Conservation (phyloP, 1,139 yeast genomes). For the Debaryomyces singareniensis region DNA sequence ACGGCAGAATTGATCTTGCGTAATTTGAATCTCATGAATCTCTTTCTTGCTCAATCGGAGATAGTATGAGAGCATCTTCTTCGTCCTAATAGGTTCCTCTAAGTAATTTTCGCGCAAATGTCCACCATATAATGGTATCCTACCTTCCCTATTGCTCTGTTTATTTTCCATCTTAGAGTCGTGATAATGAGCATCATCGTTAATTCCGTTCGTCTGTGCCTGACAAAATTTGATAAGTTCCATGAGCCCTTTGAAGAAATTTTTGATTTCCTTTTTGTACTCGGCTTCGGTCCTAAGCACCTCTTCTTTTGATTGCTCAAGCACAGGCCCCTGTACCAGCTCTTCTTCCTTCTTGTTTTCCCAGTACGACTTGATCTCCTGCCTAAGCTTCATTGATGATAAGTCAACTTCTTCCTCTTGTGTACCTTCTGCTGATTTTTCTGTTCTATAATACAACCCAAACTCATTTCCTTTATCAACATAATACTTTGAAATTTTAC, state of each 20-base stretch:
- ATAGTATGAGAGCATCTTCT: constrained; percentile 16
- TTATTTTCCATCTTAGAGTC: constrained; percentile 13
- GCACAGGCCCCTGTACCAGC: no score
- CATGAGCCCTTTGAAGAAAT: constrained; percentile 15
- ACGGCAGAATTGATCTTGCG: constrained; percentile 16
- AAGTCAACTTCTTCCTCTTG: no score
- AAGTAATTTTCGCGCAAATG: constrained; percentile 27
- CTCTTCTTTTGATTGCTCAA: no score
- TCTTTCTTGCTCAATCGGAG: constrained; percentile 17
- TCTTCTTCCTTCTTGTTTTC: no score
- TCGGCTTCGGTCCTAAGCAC: no score
- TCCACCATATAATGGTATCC: constrained; percentile 28
- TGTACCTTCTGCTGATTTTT: no score
- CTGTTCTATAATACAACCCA: no score
- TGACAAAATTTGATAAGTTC: constrained; percentile 13
- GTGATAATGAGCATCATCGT: constrained; percentile 23
- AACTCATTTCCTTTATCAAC: no score
- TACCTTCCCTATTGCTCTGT: constrained; percentile 18
- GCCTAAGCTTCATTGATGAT: no score
- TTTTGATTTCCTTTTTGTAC: constrained; percentile 7
- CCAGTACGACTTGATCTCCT: no score
- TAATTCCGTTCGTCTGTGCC: constrained; percentile 18
- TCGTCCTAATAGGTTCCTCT: constrained; percentile 23
- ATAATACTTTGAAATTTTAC: no score
- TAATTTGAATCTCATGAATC: constrained; percentile 11